A percentile compares a stretch with the other conserved stretches of the same genome.
These are phyloP conservation scores for Epichloe gansuensis DNA, from an alignment of 2,329 filamentous ascomycete species.

Conservation along the genomic window DNA sequence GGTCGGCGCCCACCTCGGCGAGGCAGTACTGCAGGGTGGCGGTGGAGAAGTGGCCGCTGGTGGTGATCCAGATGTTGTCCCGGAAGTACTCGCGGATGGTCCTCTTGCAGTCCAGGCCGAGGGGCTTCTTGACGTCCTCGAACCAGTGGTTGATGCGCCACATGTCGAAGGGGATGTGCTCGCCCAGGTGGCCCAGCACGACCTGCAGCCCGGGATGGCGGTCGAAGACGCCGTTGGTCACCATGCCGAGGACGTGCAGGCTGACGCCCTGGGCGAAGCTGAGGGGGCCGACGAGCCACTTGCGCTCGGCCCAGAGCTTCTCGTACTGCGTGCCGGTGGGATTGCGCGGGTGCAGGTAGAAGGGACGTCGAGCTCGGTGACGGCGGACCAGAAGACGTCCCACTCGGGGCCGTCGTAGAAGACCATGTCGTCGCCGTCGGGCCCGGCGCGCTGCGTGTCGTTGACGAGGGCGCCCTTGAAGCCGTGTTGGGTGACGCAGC, in stretches of 20 bases:
- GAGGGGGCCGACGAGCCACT: conserved; percentile 48
- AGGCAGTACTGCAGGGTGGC: conserved; percentile 37
- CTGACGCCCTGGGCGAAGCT: conserved; percentile 47
- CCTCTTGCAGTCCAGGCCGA: conserved; percentile 35
- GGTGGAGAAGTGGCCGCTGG: conserved; percentile 43
- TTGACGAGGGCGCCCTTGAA: conserved; percentile 53
- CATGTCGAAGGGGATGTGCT: conserved; percentile 37
- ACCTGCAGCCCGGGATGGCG: conserved; percentile 32
- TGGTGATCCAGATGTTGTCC: conserved; percentile 45
- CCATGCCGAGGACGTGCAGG: conserved; percentile 41
- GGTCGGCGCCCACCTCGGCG: conserved; percentile 34
- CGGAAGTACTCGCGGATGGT: conserved; percentile 40
- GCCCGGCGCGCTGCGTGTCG: conserved; percentile 46
- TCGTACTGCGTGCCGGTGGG: conserved; percentile 45
- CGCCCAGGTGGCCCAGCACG: conserved; percentile 35
- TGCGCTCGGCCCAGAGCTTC: conserved; percentile 45
- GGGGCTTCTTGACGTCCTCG: conserved; percentile 40
- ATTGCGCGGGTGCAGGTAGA: conserved; percentile 51
- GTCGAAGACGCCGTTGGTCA: conserved; percentile 39
- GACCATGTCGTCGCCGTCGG: conserved; percentile 46
- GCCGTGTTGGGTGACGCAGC: conserved; percentile 44
- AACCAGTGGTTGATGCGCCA: conserved; percentile 43
- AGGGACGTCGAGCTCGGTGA: conserved; percentile 49
- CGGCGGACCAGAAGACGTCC: conserved; percentile 48
- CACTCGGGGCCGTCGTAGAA: conserved; percentile 52